Percentiles rank a stretch among this genome's conserved stretches.
Evolutionary conservation across 495 filamentous ascomycete genomes (phyloP).

Genomic region (Podospora pseudoanserina): DNA sequence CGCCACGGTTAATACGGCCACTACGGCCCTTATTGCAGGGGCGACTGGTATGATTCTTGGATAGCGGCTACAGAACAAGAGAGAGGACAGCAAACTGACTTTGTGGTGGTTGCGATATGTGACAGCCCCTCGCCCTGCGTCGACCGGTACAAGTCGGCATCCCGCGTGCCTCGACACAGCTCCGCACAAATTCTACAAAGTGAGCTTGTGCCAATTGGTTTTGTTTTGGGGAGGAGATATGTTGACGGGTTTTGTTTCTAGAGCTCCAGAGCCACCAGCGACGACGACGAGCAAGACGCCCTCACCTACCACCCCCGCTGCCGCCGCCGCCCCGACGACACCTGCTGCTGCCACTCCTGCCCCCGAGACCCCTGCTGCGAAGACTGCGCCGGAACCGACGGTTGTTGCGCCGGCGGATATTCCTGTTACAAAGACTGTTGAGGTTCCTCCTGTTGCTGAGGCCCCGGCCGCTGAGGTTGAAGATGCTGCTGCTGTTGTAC

Average conservation of each 20-base stretch:
- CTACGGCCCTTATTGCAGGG: constrained; percentile 30
- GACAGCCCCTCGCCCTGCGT: constrained; percentile 25
- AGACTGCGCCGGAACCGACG: background rate
- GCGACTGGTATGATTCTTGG: constrained; percentile 26
- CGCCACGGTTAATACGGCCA: constrained; percentile 36
- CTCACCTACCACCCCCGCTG: background rate
- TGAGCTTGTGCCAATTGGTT: constrained; percentile 16
- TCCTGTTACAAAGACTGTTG: no score
- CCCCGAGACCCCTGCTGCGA: background rate
- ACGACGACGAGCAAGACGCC: background rate
- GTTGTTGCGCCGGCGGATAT: background rate
- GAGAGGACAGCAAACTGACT: background rate
- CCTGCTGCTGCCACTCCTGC: background rate
- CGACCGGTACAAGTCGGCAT: constrained; percentile 21
- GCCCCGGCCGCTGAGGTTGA: background rate
- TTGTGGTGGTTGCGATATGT: background rate
- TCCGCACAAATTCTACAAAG: constrained; percentile 30
- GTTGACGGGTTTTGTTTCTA: background rate
- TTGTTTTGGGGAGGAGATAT: constrained; percentile 1
- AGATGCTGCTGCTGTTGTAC: background rate
- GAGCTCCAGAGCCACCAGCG: constrained; percentile 3
- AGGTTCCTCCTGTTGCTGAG: background rate
- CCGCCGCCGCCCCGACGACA: background rate
- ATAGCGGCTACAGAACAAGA: background rate
- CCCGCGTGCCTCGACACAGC: constrained; percentile 22